Conservation (phyloP, 1,139 yeast species). For the Spathaspora sp. region DNA sequence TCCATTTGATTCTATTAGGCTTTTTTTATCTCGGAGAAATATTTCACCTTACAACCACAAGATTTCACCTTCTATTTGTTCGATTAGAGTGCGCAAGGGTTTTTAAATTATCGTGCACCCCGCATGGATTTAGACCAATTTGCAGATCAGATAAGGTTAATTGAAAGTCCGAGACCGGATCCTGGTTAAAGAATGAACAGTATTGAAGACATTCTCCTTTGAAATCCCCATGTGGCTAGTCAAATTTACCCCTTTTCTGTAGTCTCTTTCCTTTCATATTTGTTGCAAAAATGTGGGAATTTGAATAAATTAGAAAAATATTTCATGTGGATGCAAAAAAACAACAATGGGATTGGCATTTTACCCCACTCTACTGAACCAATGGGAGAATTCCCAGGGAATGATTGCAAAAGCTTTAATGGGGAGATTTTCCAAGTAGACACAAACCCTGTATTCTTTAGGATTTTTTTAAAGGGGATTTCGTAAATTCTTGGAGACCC, state of each 20-base stretch:
- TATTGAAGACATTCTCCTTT: no score
- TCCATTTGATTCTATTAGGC: neutral
- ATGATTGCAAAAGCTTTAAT: neutral
- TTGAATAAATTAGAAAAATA: neutral
- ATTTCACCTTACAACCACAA: no score
- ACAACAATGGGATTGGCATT: neutral
- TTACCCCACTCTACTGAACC: neutral
- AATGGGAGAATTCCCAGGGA: neutral
- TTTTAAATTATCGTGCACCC: neutral
- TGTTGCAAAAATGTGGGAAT: slow-evolving; percentile 1
- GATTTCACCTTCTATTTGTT: no score
- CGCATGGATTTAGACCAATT: neutral
- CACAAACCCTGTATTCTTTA: neutral
- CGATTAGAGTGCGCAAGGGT: no score
- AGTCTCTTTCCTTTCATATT: neutral
- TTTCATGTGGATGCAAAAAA: neutral
- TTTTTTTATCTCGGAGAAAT: no score
- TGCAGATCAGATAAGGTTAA: neutral
- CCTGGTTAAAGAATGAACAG: neutral
- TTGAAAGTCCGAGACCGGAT: neutral
- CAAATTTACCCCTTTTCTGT: neutral
- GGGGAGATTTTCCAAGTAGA: neutral
- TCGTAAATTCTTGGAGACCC: neutral
- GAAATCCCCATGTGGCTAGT: no score
- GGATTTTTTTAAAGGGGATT: neutral